These are phyloP conservation scores for Saitozyma podzolica DNA, from an alignment of 768 basidiomycete genomes.

Conservation along the genomic window DNA sequence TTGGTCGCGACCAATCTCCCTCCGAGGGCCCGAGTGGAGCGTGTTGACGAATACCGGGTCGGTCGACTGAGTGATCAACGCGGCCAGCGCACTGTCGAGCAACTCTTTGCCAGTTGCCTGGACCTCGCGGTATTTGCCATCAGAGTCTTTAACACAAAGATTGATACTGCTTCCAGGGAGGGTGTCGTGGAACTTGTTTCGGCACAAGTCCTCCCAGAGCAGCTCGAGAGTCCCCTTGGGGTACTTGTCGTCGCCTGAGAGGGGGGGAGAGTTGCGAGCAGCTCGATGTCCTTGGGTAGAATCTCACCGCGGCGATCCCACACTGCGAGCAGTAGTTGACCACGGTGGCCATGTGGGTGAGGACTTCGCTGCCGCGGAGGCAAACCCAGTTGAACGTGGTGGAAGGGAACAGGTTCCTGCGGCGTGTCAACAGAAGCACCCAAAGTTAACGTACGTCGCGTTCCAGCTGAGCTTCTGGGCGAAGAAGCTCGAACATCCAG, in stretches of 20 bases:
- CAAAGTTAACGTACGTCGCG: conserved; percentile 14
- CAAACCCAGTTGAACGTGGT: conserved; percentile 90
- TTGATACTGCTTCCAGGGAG: conserved; percentile 67
- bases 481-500: conserved; percentile 91
- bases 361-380: conserved; percentile 86
- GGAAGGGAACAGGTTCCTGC: conserved; percentile 88
- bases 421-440: no score
- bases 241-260: conserved; percentile 62
- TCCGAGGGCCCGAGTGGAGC: no score
- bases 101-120: conserved; percentile 64
- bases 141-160: conserved; percentile 84
- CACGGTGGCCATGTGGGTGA: conserved; percentile 96
- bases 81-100: conserved; percentile 71
- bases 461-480: conserved; percentile 90
- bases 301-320: conserved; percentile 92
- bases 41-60: no score
- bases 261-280: conserved; percentile 75
- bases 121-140: conserved; percentile 78
- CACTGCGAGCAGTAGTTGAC: conserved; percentile 70
- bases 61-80: no score
- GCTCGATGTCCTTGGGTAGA: conserved; percentile 79
- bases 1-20: no score
- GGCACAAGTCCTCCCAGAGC: conserved; percentile 84
- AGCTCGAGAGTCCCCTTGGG: conserved; percentile 73
- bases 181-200: conserved; percentile 60